Base-by-base conservation (phyloP, 2,329 filamentous ascomycete genomes). In the Coleophoma eucalyptorum region DNA sequence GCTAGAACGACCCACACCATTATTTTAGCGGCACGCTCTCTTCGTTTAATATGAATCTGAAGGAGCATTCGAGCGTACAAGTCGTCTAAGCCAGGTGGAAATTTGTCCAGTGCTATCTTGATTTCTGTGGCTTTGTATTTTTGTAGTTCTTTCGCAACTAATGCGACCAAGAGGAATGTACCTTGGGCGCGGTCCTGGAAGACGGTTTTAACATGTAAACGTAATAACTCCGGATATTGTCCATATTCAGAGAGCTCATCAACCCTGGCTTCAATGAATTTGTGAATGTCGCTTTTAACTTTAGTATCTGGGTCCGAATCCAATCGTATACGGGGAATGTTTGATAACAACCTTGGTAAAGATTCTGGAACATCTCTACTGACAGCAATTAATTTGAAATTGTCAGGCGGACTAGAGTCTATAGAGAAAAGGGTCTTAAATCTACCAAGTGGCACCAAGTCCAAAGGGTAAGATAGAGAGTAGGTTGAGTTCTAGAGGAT, bases 111-210 rank as follows among this genome's bases (percentile, higher is more conserved):
- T 0, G 58, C 59, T 3, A 58, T 45, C 42, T 63, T 48, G 15
- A 62, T 49, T 47, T 58, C 49, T 3, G 48, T 35, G 10, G 38
- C 11, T 43, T 26, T 51, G 16, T 51, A 53, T 48, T 50, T 52
- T 34, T 32, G 44, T n/a, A 60, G 41, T 18, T 35, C 48, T 19
- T 54, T 43, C 3, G 51, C 51, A 32, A 52, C 56, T 42, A 60
- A 42, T 40, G 49, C 52, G 18, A 64, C 60, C 66, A 63, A 70
- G 7, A 69, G 56, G 43, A 68, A 69, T 42, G 63, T 69, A 3
- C 63, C 65, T 46, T 65, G 46, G 11, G 66, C 56, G 10, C 62
- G 52, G 40, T 55, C 33, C 0, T 53, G 46, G 15, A 68, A 55
- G 16, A 43, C 41, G 31, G 51, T 56, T 50, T 43, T 58, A 41